phyloP scores from a whole-genome alignment of 768 basidiomycete species.

The Suillus spraguei region DNA sequence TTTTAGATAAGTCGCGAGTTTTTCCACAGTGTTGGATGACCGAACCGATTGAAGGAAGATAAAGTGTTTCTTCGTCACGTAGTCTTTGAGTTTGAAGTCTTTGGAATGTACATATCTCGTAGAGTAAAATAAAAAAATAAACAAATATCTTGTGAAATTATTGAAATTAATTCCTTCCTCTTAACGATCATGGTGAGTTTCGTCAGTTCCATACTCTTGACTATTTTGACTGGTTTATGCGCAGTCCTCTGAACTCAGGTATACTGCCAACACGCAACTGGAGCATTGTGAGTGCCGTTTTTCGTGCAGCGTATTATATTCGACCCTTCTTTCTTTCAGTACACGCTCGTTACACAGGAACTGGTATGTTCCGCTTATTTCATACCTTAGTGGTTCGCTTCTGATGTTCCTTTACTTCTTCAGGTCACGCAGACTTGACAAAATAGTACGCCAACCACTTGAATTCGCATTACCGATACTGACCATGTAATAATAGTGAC shows the following conservation, averaged over 20 bases:
- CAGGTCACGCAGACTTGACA: slow-evolving; percentile 94
- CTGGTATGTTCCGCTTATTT: slow-evolving; percentile 55
- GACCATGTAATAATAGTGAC: slow-evolving; percentile 63
- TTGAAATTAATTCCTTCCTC: not conserved
- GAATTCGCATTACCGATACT: slow-evolving; percentile 18
- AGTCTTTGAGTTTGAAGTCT: no score
- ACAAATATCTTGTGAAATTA: not conserved
- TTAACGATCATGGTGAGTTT: slow-evolving; percentile 29
- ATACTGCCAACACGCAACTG: slow-evolving; percentile 94
- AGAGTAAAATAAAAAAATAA: not conserved
- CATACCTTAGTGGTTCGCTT: slow-evolving; percentile 6
- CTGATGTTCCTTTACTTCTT: slow-evolving; percentile 15
- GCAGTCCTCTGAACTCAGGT: slow-evolving; percentile 89
- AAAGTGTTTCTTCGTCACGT: not conserved
- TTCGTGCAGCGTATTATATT: slow-evolving; percentile 11
- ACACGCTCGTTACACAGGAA: slow-evolving; percentile 95
- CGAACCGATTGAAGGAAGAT: not conserved
- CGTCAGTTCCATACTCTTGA: not conserved
- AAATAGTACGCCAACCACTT: slow-evolving; percentile 74
- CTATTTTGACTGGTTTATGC: not conserved
- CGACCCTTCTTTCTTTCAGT: slow-evolving; percentile 49
- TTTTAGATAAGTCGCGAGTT: not conserved
- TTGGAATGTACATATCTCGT: not conserved
- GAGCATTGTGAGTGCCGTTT: slow-evolving; percentile 77
- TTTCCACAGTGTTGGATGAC: no score